phyloP scores from a whole-genome alignment of 1,139 yeast genomes.

The Sugiyamaella grinbergsii region DNA sequence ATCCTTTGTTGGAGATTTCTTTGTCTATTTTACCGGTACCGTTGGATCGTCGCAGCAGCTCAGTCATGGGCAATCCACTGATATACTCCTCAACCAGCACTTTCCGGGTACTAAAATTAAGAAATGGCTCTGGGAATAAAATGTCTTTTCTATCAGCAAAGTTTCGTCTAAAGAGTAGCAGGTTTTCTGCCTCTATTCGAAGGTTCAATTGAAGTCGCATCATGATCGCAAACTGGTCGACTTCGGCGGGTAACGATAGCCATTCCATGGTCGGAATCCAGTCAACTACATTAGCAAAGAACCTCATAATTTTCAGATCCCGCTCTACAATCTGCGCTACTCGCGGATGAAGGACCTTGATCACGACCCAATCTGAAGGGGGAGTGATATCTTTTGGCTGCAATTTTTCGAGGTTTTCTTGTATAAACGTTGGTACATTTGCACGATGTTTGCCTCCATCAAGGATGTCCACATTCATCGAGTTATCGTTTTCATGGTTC shows the following conservation, averaged over 20 bases:
- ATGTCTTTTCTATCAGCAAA: slow-evolving; percentile 60
- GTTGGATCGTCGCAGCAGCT: slow-evolving; percentile 50
- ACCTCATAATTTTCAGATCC: slow-evolving; percentile 79
- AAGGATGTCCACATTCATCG: not conserved
- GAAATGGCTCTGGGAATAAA: slow-evolving; percentile 78
- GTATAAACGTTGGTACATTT: slow-evolving; percentile 15
- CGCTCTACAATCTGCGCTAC: slow-evolving; percentile 73
- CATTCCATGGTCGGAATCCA: slow-evolving; percentile 93
- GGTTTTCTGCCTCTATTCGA: slow-evolving; percentile 83
- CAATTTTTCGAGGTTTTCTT: slow-evolving; percentile 19
- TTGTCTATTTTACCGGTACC: slow-evolving; percentile 55
- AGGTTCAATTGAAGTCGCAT: slow-evolving; percentile 89
- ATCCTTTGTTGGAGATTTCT: slow-evolving; percentile 80
- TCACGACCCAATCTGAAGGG: slow-evolving; percentile 69
- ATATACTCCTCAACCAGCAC: slow-evolving; percentile 86
- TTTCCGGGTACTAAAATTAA: slow-evolving; percentile 64
- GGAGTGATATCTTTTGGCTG: slow-evolving; percentile 33
- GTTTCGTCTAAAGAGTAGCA: slow-evolving; percentile 66
- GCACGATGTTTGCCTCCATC: not conserved
- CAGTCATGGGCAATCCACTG: slow-evolving; percentile 79
- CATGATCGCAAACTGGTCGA: slow-evolving; percentile 77
- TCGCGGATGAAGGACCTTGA: slow-evolving; percentile 88
- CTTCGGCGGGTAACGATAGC: slow-evolving; percentile 94
- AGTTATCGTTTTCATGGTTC: slow-evolving; percentile 13
- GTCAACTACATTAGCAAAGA: slow-evolving; percentile 72